Evolutionary conservation across 1,284 basidiomycete genomes (phyloP).

Genomic region (Testicularia cyperi): DNA sequence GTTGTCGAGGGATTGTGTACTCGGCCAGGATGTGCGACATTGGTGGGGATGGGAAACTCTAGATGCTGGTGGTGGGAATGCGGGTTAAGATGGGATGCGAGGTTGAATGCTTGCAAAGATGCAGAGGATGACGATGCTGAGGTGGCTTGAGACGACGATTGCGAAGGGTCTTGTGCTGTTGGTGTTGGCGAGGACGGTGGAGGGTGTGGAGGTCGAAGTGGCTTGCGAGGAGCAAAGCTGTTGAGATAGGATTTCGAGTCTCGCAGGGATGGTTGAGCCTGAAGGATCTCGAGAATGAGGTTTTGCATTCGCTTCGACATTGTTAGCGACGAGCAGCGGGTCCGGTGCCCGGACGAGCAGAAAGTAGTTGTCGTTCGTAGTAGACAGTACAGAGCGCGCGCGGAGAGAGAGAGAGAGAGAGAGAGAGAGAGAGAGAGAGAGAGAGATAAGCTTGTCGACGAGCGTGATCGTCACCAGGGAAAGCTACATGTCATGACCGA

Average conservation of each 20-base stretch:
- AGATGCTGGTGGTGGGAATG: constrained; percentile 7
- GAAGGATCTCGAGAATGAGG: constrained; percentile 91
- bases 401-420: not conserved
- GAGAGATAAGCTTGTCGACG: not conserved
- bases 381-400: too few relatives aligned
- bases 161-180: constrained; percentile 5
- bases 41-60: constrained; percentile 35
- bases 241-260: constrained; percentile 88
- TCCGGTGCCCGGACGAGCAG: constrained; percentile 1
- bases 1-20: constrained; percentile 38
- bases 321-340: constrained; percentile 1
- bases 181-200: constrained; percentile 7
- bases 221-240: constrained; percentile 67
- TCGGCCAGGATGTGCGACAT: constrained; percentile 22
- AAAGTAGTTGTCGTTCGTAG: too few relatives aligned
- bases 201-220: constrained; percentile 1
- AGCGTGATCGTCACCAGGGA: too few relatives aligned
- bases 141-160: too few relatives aligned
- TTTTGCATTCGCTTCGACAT: constrained; percentile 68
- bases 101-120: constrained; percentile 1
- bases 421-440: not conserved
- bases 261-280: constrained; percentile 85
- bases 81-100: constrained; percentile 4
- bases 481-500: too few relatives aligned
- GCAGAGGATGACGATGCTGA: too few relatives aligned